Conservation (phyloP, 768 basidiomycete genomes). For the Tubosaeta brunneosetosa region DNA sequence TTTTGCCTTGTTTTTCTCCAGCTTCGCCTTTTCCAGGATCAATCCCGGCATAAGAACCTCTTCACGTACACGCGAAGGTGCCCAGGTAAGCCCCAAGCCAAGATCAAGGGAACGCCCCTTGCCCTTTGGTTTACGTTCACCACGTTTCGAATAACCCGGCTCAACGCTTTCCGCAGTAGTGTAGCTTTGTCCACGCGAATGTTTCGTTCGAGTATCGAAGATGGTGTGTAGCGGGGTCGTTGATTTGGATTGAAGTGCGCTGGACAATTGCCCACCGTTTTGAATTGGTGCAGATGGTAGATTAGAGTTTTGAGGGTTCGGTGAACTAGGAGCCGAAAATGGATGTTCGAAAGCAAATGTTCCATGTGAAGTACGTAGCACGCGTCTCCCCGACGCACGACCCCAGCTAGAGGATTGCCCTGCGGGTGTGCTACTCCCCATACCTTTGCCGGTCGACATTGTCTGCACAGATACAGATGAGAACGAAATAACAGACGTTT, state of each 20-base stretch:
- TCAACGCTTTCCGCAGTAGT: slow-evolving; percentile 22
- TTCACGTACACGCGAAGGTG: slow-evolving; percentile 61
- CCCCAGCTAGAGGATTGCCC: slow-evolving; percentile 55
- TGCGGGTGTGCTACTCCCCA: slow-evolving; percentile 21
- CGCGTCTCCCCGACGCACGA: slow-evolving; percentile 43
- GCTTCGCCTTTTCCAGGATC: slow-evolving; percentile 25
- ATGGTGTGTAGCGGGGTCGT: slow-evolving; percentile 27
- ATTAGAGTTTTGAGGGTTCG: slow-evolving; percentile 17
- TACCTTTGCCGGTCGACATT: slow-evolving; percentile 31
- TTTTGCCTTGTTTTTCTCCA: slow-evolving; percentile 12
- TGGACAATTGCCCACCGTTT: slow-evolving; percentile 7
- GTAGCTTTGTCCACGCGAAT: slow-evolving; percentile 22
- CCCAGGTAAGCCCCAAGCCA: slow-evolving; percentile 67
- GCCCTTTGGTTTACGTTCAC: slow-evolving; percentile 29
- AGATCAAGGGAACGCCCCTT: slow-evolving; percentile 73
- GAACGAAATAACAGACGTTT: slow-evolving; percentile 30
- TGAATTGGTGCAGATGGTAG: slow-evolving; percentile 15
- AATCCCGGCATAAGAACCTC: slow-evolving; percentile 53
- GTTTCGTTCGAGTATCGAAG: slow-evolving; percentile 29
- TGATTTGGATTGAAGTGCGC: slow-evolving; percentile 6
- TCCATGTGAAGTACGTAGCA: slow-evolving; percentile 45
- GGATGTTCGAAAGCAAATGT: slow-evolving; percentile 68
- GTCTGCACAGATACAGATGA: slow-evolving; percentile 37
- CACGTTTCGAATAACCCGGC: slow-evolving; percentile 6
- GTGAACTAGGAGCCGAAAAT: slow-evolving; percentile 45